Evolutionary conservation across 2,329 filamentous ascomycete species (phyloP), one percentile per base, ranked within the genome.

Genomic region (Fusarium keratoplasticum): DNA sequence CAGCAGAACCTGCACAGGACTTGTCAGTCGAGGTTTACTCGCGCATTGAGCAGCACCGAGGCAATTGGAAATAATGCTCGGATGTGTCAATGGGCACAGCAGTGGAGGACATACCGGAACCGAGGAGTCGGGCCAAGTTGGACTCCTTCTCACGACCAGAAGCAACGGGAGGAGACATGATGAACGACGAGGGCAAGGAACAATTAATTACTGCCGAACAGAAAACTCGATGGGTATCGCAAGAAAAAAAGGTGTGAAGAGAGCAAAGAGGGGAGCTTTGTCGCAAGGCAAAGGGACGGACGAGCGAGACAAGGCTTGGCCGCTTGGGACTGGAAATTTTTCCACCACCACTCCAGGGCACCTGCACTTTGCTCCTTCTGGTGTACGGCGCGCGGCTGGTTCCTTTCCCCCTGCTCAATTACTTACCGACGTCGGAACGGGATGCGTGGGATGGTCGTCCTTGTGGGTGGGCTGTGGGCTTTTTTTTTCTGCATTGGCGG

Each of bases 111-210:
- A 40, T 84, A 98, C 96, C 96, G 80, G 96, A 98, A 80, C 96
- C 96, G 76, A 98, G 87, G 76, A 99, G 86, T 85, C 96, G 91
- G 79, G 96, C 96, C 81, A 93, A 83, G 79, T 94, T 95, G 67
- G 95, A 98, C 88, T 99, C 96, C 86, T 90, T 95, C 89, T 97
- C 84, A 64, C 81, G 80, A 61, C 83, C 84, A 76, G 81, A 80
- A 77, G 84, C 83, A 25, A 83, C 81, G 47, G 86, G 81, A 70
- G 92, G 90, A 82, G 92, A 92, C 91, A 93, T 91, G 66, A 77
- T 84, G 76, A 72, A 42, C 36, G 60, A 54, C 31, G 60, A 29
- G 25, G 33, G 33, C 22, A 33, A 31, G 63, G 63, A 68, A 42
- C 38, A 40, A 42, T 33, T 36, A 57, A 61, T 61, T 54, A 61